phyloP scores from a whole-genome alignment of 148 eudicot genomes.

The Rhododendron ferrugineum region DNA sequence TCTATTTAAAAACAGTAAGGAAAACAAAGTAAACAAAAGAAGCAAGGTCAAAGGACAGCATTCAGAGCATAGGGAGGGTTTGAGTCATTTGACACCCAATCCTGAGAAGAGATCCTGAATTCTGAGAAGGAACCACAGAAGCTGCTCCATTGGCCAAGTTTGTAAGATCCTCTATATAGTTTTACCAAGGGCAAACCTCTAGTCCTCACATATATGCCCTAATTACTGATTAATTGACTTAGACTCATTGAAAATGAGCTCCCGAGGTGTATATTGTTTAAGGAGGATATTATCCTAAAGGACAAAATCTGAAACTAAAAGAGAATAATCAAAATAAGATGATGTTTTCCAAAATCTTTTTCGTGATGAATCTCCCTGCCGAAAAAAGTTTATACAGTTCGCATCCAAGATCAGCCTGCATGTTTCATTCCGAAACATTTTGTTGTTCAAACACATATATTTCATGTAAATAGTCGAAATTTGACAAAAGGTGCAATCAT shows the following conservation, averaged over 20 bases:
- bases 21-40: not conserved
- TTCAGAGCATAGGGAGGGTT: not conserved
- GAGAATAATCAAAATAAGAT: not conserved
- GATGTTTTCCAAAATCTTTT: not conserved
- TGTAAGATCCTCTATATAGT: not conserved
- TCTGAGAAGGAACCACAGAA: not conserved
- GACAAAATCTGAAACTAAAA: not conserved
- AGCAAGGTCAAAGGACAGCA: not conserved
- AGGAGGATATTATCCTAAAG: not conserved
- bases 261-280: not conserved
- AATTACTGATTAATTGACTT: not conserved
- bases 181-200: not conserved
- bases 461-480: not conserved
- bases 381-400: not conserved
- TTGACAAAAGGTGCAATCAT: not conserved
- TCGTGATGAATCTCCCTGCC: not conserved
- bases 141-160: not conserved
- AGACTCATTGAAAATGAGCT: not conserved
- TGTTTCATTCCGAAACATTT: not conserved
- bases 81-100: not conserved
- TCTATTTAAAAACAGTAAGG: not conserved
- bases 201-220: not conserved
- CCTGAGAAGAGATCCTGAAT: not conserved
- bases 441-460: not conserved
- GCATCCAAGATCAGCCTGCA: not conserved